These are phyloP conservation scores for Lasiodiplodia theobromae DNA, from an alignment of 2,329 filamentous ascomycete species.

Conservation along the genomic window DNA sequence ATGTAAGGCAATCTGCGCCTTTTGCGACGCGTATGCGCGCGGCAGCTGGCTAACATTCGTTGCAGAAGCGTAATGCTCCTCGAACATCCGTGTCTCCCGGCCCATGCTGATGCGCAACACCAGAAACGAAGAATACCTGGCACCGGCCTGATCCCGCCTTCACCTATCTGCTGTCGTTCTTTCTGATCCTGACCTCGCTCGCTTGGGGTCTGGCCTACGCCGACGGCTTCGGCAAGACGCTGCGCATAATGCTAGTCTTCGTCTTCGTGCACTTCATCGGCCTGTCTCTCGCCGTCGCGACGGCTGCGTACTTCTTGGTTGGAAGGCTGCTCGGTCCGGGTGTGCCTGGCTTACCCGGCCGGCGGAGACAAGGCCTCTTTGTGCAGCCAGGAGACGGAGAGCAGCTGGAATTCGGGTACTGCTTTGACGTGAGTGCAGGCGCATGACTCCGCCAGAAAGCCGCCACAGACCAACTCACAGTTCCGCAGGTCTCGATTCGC, in stretches of 20 bases:
- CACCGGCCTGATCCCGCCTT: conserved; percentile 74
- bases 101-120: conserved; percentile 30
- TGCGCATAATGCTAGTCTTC: conserved; percentile 57
- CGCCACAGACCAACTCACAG: neutral
- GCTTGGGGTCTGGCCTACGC: conserved; percentile 67
- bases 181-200: conserved; percentile 60
- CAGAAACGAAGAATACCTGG: conserved; percentile 75
- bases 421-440: conserved; percentile 66
- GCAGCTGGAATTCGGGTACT: conserved; percentile 73
- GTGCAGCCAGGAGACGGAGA: conserved; percentile 63
- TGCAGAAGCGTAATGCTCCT: conserved; percentile 48
- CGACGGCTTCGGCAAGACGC: conserved; percentile 50
- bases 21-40: conserved; percentile 16
- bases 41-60: conserved; percentile 15
- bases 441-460: neutral
- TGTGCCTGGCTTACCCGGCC: conserved; percentile 58
- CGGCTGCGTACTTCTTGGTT: conserved; percentile 69
- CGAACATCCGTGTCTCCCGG: neutral
- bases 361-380: conserved; percentile 65
- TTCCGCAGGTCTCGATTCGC: conserved; percentile 64
- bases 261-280: conserved; percentile 67
- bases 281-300: conserved; percentile 65
- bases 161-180: conserved; percentile 72
- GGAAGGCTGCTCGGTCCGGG: conserved; percentile 67
- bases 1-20: conserved; percentile 52